phyloP scores from a whole-genome alignment of 108 stramenopile species.

The Nitzschia sp. region DNA sequence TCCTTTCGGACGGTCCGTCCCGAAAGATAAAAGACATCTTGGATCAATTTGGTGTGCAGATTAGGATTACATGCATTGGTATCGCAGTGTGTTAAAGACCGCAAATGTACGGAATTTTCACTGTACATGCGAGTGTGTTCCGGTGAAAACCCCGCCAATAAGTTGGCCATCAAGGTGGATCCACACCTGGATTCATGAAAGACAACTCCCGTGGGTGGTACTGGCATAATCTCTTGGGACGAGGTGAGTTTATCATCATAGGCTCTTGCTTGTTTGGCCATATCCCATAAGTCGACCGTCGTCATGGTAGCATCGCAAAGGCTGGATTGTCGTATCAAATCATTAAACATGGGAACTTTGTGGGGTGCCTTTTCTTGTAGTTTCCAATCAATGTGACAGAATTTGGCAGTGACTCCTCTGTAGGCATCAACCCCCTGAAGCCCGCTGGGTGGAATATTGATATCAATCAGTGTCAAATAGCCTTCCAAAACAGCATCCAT shows the following conservation, averaged over 20 bases:
- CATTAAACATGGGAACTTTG: slow-evolving; percentile 53
- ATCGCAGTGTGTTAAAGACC: slow-evolving; percentile 58
- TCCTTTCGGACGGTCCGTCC: slow-evolving; percentile 39
- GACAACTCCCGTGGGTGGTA: slow-evolving; percentile 75
- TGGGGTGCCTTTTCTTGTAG: slow-evolving; percentile 55
- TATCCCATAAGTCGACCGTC: slow-evolving; percentile 41
- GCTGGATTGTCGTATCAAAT: slow-evolving; percentile 34
- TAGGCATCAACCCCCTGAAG: slow-evolving; percentile 9
- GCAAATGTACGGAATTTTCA: slow-evolving; percentile 70
- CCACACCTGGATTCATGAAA: slow-evolving; percentile 96
- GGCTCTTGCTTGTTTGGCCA: slow-evolving; percentile 36
- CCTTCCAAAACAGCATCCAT: slow-evolving; percentile 40
- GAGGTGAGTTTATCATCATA: slow-evolving; percentile 35
- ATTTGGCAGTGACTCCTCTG: slow-evolving; percentile 42
- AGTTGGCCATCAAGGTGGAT: slow-evolving; percentile 91
- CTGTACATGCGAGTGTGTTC: slow-evolving; percentile 68
- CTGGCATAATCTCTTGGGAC: neutral
- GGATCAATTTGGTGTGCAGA: slow-evolving; percentile 45
- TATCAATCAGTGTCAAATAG: slow-evolving; percentile 33
- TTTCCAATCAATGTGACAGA: slow-evolving; percentile 71
- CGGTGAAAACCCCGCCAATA: slow-evolving; percentile 75
- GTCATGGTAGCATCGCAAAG: slow-evolving; percentile 28
- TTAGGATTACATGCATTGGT: slow-evolving; percentile 37
- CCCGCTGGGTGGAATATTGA: slow-evolving; percentile 3
- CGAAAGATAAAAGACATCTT: slow-evolving; percentile 77